Evolutionary conservation across 208 protist species (phyloP).

Genomic region (Trypanosoma brucei): DNA sequence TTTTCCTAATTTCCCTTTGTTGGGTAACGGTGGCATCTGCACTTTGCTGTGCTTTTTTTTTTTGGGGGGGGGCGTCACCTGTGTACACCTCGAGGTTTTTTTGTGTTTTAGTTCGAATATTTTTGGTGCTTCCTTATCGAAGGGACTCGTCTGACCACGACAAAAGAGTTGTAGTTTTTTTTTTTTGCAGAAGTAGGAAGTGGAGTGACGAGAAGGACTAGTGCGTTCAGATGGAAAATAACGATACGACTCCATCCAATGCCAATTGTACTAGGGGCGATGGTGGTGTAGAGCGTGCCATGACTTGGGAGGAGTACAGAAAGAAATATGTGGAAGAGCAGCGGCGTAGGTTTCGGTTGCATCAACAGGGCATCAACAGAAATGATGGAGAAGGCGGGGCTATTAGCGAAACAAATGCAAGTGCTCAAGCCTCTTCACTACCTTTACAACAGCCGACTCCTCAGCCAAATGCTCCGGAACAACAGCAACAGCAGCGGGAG

Average conservation of each 20-base stretch:
- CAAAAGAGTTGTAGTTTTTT: too few species aligned
- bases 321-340: constrained; percentile 2
- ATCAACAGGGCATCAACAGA: neutral
- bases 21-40: too few species aligned
- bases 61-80: too few species aligned
- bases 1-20: too few species aligned
- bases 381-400: neutral
- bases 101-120: too few species aligned
- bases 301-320: constrained; percentile 17
- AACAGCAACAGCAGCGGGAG: neutral
- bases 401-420: neutral
- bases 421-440: neutral
- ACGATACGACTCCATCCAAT: neutral
- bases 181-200: too few species aligned
- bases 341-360: neutral
- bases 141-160: too few species aligned
- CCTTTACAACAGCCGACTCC: neutral
- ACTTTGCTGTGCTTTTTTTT: too few species aligned
- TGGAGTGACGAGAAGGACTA: too few species aligned
- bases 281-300: neutral
- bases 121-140: too few species aligned
- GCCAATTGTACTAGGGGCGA: neutral
- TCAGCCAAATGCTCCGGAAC: neutral
- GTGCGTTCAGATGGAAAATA: neutral
- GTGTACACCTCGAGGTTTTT: too few species aligned